Conservation (phyloP, 176 grass and related monocot genomes). For the Carex parvula region DNA sequence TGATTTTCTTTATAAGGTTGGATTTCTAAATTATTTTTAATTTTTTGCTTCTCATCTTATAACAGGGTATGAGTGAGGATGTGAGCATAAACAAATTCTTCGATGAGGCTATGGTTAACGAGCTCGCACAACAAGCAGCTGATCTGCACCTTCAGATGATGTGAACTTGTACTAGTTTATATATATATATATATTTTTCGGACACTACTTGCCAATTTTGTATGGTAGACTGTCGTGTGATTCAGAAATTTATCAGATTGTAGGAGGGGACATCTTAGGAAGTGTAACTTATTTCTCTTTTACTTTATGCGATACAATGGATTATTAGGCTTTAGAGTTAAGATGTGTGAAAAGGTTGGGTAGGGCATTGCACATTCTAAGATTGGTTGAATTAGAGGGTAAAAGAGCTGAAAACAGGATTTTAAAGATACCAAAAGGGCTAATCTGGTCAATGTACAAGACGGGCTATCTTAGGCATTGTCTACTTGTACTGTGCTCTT, state of each 20-base stretch:
- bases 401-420: neutral
- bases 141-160: slow-evolving; percentile 87
- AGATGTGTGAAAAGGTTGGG: neutral
- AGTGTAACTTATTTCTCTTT: neutral
- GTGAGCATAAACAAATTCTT: slow-evolving; percentile 98
- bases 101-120: slow-evolving; percentile 70
- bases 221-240: neutral
- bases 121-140: slow-evolving; percentile 90
- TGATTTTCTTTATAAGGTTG: neutral
- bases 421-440: neutral
- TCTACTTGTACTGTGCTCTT: neutral
- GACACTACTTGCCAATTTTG: neutral
- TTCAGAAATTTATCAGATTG: neutral
- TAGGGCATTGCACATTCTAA: too few relatives aligned
- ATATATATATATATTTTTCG: neutral
- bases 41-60: neutral
- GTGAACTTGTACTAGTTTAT: slow-evolving; percentile 20
- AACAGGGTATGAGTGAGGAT: slow-evolving; percentile 97
- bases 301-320: neutral
- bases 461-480: too few relatives aligned
- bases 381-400: too few relatives aligned
- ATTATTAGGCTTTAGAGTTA: neutral
- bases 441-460: neutral
- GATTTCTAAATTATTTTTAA: slow-evolving; percentile 17
- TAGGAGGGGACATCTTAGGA: neutral